Base-by-base conservation (phyloP, 768 basidiomycete genomes). In the Amanita pseudoporphyria region DNA sequence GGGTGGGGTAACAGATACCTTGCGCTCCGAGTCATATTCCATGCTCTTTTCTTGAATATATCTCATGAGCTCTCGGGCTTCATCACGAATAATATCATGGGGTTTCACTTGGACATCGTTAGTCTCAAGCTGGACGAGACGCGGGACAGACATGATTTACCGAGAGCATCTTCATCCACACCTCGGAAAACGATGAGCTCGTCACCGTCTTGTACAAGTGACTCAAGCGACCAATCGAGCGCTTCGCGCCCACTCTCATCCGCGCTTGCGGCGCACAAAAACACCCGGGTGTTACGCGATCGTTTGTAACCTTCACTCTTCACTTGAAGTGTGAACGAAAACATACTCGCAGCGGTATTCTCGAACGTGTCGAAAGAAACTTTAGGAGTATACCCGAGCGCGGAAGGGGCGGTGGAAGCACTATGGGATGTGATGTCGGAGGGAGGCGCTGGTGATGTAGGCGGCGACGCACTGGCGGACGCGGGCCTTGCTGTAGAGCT, bases 131-230 rank as follows among this genome's bases (percentile, higher is more conserved):
- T 37, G 13, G 18, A 26, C 9, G 40, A 32, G 18, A 12, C n/a
- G 18, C 7, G 14, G 19, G 18, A 36, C 24, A 4, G 12, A 31
- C 42, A 36, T 32, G 26, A 60, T 79, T 30, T 53, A 90, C 89
- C 84, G 22, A 90, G 67, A 30, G 84, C 87, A 31, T 92, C 93
- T 53, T 87, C 78, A 54, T 95, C 92, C 13, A 95, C 78, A 0
- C 95, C 95, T 33, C 95, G 72, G 51, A 89, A 87, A 7, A 97
- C 85, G 50, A 99, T 82, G 18, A 98, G 68, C 66, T 98, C 95
- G 62, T 98, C 95, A 1, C 89, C 88, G 49, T 89, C 86, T 63
- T 88, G 84, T 6, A 84, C 80, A 9, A 99, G 73, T 30, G 77
- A 74, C 57, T 90, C 87, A 26, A 97, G 73, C n/a, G 80, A 73